These are phyloP conservation scores for Metschnikowia shivogae DNA, from an alignment of 805 yeast genomes.

Conservation along the genomic window DNA sequence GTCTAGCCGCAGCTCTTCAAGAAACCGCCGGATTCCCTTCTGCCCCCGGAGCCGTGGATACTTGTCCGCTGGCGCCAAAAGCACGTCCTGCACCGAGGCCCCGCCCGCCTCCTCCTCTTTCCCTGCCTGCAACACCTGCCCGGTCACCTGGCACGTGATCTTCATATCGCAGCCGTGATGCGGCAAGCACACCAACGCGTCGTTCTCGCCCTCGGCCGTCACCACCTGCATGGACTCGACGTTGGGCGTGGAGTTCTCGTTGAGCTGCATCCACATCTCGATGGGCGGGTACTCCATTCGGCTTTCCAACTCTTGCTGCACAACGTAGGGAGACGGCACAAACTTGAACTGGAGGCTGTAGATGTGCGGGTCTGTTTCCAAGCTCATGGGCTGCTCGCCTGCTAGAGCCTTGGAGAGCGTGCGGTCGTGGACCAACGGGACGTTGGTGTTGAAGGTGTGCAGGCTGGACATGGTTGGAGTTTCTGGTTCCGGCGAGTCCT, in stretches of 20 bases:
- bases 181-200: slow-evolving; percentile 42
- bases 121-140: slow-evolving; percentile 22
- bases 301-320: slow-evolving; percentile 8
- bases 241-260: slow-evolving; percentile 33
- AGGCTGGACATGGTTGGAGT: background rate
- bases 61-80: slow-evolving; percentile 22
- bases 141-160: slow-evolving; percentile 37
- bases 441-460: slow-evolving; percentile 31
- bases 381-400: slow-evolving; percentile 13
- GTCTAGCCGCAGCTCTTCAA: slow-evolving; percentile 34
- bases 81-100: slow-evolving; percentile 6
- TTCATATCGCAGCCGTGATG: slow-evolving; percentile 39
- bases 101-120: slow-evolving; percentile 5
- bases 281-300: slow-evolving; percentile 46
- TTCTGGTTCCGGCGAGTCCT: background rate
- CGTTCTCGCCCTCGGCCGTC: slow-evolving; percentile 44
- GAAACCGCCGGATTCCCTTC: slow-evolving; percentile 41
- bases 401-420: slow-evolving; percentile 27
- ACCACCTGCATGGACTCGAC: slow-evolving; percentile 39
- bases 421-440: slow-evolving; percentile 30
- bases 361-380: slow-evolving; percentile 21
- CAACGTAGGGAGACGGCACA: slow-evolving; percentile 40
- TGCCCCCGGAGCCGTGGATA: slow-evolving; percentile 32
- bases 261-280: slow-evolving; percentile 51
- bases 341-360: slow-evolving; percentile 44